These are phyloP conservation scores for Neoboletus subvelutipes DNA, from an alignment of 768 basidiomycete genomes.

Conservation along the genomic window DNA sequence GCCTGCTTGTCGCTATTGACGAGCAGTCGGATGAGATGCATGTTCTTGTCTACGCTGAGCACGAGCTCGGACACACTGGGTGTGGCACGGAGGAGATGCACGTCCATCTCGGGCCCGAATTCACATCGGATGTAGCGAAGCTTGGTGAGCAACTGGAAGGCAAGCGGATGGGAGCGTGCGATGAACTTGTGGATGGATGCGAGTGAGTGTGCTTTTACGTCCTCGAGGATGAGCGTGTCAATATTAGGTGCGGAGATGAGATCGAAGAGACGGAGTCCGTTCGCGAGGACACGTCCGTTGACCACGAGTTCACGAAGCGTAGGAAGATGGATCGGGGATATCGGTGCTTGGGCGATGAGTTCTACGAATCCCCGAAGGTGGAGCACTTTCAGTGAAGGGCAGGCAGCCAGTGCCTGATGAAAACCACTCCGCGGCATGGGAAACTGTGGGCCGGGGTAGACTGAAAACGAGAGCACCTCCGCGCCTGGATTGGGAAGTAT, in stretches of 20 bases:
- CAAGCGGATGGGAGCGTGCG: slow-evolving; percentile 24
- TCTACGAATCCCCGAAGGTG: slow-evolving; percentile 35
- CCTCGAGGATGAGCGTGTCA: slow-evolving; percentile 32
- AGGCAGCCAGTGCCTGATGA: slow-evolving; percentile 19
- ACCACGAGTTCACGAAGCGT: slow-evolving; percentile 31
- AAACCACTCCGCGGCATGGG: slow-evolving; percentile 27
- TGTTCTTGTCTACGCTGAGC: slow-evolving; percentile 30
- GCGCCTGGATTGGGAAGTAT: slow-evolving; percentile 20
- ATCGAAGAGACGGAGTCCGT: slow-evolving; percentile 33
- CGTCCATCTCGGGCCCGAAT: slow-evolving; percentile 32
- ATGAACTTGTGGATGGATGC: slow-evolving; percentile 31
- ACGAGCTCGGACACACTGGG: slow-evolving; percentile 34
- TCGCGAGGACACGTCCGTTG: slow-evolving; percentile 30
- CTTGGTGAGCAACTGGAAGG: slow-evolving; percentile 29
- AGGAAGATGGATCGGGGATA: slow-evolving; percentile 24
- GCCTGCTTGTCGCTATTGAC: slow-evolving; percentile 37
- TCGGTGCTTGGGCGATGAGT: slow-evolving; percentile 18
- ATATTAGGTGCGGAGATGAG: slow-evolving; percentile 33
- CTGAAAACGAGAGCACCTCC: slow-evolving; percentile 33
- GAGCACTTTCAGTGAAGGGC: slow-evolving; percentile 22
- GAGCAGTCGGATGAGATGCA: slow-evolving; percentile 32
- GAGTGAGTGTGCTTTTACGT: slow-evolving; percentile 29
- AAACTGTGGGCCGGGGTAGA: slow-evolving; percentile 34
- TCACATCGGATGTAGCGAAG: slow-evolving; percentile 33
- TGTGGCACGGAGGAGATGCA: slow-evolving; percentile 32